Evolutionary conservation across 257 asterid genomes (phyloP).

Genomic region (Orobanche coerulescens): DNA sequence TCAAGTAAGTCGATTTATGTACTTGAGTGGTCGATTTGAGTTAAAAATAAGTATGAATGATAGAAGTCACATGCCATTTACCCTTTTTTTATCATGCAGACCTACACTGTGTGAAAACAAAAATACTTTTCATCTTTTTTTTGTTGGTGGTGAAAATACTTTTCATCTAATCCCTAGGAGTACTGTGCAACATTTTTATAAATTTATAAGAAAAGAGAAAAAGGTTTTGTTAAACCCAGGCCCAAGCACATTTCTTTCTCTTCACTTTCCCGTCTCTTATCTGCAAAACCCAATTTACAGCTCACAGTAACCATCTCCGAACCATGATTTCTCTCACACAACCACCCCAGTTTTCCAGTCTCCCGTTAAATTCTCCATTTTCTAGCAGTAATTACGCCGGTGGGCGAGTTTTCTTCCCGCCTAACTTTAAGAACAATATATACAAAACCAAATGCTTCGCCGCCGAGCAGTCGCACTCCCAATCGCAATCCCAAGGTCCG

Average conservation of each 20-base stretch:
- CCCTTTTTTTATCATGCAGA: too few relatives aligned
- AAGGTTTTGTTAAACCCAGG: slow-evolving; percentile 32
- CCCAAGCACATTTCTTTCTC: neutral
- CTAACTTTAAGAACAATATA: slow-evolving; percentile 1
- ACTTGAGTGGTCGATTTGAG: too few relatives aligned
- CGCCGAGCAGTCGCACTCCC: slow-evolving; percentile 23
- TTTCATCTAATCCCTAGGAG: too few relatives aligned
- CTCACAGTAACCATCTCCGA: neutral
- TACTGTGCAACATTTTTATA: too few relatives aligned
- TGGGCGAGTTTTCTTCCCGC: slow-evolving; percentile 18
- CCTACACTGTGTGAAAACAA: too few relatives aligned
- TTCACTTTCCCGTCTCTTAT: slow-evolving; percentile 27
- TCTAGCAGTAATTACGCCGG: neutral
- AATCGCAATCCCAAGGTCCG: slow-evolving; percentile 22
- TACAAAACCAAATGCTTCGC: slow-evolving; percentile 31
- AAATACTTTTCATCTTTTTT: too few relatives aligned
- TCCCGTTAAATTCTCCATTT: slow-evolving; percentile 19
- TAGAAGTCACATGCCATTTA: too few relatives aligned
- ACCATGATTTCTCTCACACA: slow-evolving; percentile 32
- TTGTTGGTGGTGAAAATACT: too few relatives aligned
- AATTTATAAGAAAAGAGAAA: too few relatives aligned
- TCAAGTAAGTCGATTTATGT: too few relatives aligned
- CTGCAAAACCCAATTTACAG: slow-evolving; percentile 16
- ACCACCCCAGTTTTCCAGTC: slow-evolving; percentile 23
- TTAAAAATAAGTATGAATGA: too few relatives aligned